Base-by-base conservation (phyloP, 2,329 filamentous ascomycete genomes). In the Cordyceps fumosorosea region DNA sequence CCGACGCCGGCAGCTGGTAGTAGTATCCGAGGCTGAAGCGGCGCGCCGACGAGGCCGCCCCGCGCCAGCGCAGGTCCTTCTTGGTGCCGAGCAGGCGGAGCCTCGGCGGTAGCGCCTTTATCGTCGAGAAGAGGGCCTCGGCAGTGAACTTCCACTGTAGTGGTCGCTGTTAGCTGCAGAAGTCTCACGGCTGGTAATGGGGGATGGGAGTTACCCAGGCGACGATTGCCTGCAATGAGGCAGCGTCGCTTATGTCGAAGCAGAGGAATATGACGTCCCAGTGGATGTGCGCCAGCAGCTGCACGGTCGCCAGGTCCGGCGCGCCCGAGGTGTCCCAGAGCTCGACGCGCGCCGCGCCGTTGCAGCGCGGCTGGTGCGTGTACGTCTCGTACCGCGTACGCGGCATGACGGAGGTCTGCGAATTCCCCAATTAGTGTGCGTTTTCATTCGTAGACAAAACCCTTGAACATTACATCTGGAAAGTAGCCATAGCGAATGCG, bases 321-420 rank as follows among this genome's bases (percentile, higher is more conserved):
- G 72, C 70, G 65, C 75, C 75, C 29, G 75, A 77, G 64, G 73
- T 77, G 63, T 77, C 75, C 75, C 74, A 77, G 62, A 76, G 61
- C 67, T 77, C 75, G 56, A 74, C 64, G 62, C 67, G 67, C 1
- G 68, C 69, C 50, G 68, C 66, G 44, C 69, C 66, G 32, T 62
- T 47, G 45, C 45, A 48, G 63, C 70, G 71, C 2, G 64, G 42
- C 16, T 72, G 67, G 37, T 66, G 69, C 48, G 67, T 65, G 61
- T 76, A 77, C 0, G 71, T 73, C 57, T 77, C 75, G 51, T 73
- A 77, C 37, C 68, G 58, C 1, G 74, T 74, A 26, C 72, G 68
- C 20, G 69, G 50, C 52, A 77, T 73, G 0, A 66, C 73, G 1
- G 65, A 65, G 26, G 74, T 69, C 74, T 76, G 14, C 51, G 7